These are phyloP conservation scores for Gonium pectorale DNA, from an alignment of 139 green algal genomes.

Conservation along the genomic window DNA sequence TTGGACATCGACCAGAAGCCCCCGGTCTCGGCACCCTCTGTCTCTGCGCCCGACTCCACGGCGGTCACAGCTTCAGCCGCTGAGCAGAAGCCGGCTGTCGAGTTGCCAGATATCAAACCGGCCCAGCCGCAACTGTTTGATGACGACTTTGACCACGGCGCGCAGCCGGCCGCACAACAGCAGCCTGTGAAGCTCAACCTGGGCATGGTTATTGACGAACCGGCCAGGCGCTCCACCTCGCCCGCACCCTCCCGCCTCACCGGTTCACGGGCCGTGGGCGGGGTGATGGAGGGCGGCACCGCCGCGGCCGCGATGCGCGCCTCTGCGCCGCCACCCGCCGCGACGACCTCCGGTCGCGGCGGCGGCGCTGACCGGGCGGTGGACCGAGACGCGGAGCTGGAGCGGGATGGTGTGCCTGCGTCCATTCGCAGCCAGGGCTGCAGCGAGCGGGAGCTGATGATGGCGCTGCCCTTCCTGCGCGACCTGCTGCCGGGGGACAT, in stretches of 20 bases:
- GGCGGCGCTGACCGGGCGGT: background rate
- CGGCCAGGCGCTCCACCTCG: background rate
- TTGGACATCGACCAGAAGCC: no score
- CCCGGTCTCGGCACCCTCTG: no score
- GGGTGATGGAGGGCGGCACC: background rate
- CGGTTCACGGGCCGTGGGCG: background rate
- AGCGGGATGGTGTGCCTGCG: background rate
- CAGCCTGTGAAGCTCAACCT: constrained; percentile 29
- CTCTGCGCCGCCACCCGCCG: background rate
- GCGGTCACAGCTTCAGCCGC: background rate
- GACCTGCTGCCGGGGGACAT: constrained; percentile 28
- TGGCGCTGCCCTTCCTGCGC: constrained; percentile 14
- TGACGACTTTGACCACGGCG: constrained; percentile 14
- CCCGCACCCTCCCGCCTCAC: constrained; percentile 19
- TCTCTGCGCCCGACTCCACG: no score
- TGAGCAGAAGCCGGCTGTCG: background rate
- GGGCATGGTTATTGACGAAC: background rate
- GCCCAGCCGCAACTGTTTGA: constrained; percentile 20
- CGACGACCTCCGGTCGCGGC: background rate
- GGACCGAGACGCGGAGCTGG: background rate
- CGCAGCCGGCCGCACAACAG: background rate
- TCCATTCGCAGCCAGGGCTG: constrained; percentile 10
- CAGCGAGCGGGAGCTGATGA: constrained; percentile 3
- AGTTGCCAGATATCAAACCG: background rate
- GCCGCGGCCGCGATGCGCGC: background rate